Evolutionary conservation across 176 grass and related monocot species (phyloP).

Genomic region (Coix lacrymajobi): DNA sequence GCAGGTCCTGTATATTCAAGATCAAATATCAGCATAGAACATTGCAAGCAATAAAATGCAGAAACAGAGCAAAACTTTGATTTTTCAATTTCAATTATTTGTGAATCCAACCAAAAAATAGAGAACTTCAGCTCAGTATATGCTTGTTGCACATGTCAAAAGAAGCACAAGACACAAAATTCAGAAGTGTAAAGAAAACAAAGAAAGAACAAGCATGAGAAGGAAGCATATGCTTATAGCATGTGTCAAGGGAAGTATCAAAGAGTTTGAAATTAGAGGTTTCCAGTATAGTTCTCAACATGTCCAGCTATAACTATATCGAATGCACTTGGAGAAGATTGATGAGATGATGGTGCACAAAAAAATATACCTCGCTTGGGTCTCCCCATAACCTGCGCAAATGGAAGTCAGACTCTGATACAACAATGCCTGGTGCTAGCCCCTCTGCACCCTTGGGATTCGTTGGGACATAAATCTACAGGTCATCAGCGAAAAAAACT

Average conservation of each 20-base stretch:
- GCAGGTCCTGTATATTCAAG: slow-evolving; percentile 65
- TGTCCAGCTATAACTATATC: background rate
- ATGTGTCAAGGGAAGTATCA: background rate
- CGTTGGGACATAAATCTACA: slow-evolving; percentile 53
- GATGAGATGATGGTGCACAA: background rate
- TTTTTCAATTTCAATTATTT: background rate
- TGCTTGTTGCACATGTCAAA: background rate
- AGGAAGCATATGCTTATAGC: background rate
- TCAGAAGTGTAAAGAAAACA: background rate
- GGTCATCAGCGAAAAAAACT: background rate
- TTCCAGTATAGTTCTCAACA: background rate
- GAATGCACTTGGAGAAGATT: background rate
- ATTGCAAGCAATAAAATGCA: background rate
- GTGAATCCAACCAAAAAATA: background rate
- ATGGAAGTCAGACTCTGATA: slow-evolving; percentile 63
- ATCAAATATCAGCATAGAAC: slow-evolving; percentile 20
- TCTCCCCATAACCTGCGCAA: slow-evolving; percentile 70
- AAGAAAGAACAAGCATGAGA: slow-evolving; percentile 9
- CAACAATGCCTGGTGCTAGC: slow-evolving; percentile 57
- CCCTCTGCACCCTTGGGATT: slow-evolving; percentile 70
- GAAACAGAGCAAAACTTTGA: background rate
- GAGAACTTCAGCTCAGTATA: background rate
- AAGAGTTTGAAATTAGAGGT: background rate
- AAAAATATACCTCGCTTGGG: slow-evolving; percentile 52
- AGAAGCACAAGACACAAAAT: background rate